Evolutionary conservation across 1,139 yeast genomes (phyloP).

Genomic region (Magnusiomyces ingens): DNA sequence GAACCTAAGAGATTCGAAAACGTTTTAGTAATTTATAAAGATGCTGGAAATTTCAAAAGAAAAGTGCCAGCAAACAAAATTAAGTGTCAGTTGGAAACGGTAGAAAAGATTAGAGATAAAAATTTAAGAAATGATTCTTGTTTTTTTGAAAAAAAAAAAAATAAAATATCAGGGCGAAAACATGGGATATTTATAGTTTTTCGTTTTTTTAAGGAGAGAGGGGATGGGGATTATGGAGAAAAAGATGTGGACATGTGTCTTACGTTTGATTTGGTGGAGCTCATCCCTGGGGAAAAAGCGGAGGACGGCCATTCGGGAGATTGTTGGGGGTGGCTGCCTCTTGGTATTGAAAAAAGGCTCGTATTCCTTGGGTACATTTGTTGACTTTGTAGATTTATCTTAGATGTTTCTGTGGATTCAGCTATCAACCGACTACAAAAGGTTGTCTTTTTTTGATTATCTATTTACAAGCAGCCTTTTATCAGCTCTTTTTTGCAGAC

Average conservation of each 20-base stretch:
- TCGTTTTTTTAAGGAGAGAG: too few relatives aligned
- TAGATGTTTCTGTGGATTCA: too few relatives aligned
- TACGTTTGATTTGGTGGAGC: not conserved
- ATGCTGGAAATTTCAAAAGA: conserved; percentile 8
- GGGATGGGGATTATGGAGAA: not conserved
- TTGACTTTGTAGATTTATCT: too few relatives aligned
- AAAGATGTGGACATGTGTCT: not conserved
- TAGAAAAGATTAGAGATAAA: not conserved
- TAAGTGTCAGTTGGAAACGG: not conserved
- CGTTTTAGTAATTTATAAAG: conserved; percentile 21
- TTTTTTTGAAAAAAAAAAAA: not conserved
- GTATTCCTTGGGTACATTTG: too few relatives aligned
- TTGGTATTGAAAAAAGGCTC: too few relatives aligned
- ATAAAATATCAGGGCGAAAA: not conserved
- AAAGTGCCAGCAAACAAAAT: not conserved
- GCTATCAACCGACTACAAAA: too few relatives aligned
- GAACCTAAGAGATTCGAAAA: conserved; percentile 30
- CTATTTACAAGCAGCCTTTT: too few relatives aligned
- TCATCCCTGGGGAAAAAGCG: not conserved
- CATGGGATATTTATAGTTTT: conserved; percentile 8
- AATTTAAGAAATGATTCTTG: not conserved
- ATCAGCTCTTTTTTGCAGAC: too few relatives aligned
- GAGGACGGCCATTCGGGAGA: not conserved
- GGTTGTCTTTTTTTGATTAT: too few relatives aligned
- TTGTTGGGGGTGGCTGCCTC: not conserved